Conservation (phyloP, 164 flowering plant genomes). For the Paratinospora sagittata region DNA sequence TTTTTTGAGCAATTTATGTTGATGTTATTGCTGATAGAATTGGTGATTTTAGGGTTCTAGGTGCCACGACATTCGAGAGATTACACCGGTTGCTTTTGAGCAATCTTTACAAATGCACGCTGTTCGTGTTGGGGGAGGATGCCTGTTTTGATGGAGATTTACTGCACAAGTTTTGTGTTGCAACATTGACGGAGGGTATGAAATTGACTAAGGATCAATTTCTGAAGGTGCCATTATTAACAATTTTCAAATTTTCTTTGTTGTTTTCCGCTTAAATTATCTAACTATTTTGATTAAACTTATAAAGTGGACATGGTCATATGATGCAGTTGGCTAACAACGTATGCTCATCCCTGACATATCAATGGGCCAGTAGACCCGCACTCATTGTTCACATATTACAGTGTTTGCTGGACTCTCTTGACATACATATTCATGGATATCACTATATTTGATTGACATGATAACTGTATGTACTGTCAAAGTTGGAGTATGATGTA, state of each 20-base stretch:
- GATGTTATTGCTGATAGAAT: neutral
- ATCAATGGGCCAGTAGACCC: constrained; percentile 23
- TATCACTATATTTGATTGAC: neutral
- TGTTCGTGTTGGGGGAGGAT: constrained; percentile 36
- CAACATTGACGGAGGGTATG: constrained; percentile 42
- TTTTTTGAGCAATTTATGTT: neutral
- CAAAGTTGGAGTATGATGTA: no score
- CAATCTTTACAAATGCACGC: constrained; percentile 38
- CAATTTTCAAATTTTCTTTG: neutral
- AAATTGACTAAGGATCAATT: constrained; percentile 39
- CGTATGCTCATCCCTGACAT: constrained; percentile 45
- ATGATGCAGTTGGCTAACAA: constrained; percentile 54
- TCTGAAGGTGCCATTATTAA: constrained; percentile 38
- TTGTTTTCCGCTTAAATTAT: neutral
- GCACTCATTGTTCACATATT: constrained; percentile 33
- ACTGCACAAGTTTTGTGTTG: constrained; percentile 29
- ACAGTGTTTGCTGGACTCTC: constrained; percentile 28
- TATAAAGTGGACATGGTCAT: constrained; percentile 3
- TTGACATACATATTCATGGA: neutral
- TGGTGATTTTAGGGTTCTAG: constrained; percentile 44
- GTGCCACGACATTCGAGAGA: constrained; percentile 43
- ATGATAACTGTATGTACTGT: neutral
- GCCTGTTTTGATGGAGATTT: constrained; percentile 34
- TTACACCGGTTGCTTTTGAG: constrained; percentile 40
- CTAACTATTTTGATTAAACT: neutral